Base-by-base conservation (phyloP, 2,329 filamentous ascomycete species). In the Penicillium paneum region DNA sequence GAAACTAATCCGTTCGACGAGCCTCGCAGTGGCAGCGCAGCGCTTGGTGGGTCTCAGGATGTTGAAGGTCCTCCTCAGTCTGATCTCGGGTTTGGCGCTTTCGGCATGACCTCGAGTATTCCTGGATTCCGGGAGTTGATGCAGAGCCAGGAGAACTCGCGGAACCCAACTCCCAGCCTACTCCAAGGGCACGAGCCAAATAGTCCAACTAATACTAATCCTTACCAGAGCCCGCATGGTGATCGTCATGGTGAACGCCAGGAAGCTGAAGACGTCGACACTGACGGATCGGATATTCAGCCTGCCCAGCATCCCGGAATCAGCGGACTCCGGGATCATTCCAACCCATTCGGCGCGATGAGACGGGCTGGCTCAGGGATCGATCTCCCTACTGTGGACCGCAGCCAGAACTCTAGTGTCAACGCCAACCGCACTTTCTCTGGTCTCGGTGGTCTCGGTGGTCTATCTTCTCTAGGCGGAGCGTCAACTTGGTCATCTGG, bases 131-230 rank as follows among this genome's bases (percentile, higher is more conserved):
- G 81, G 41, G 81, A 85, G 60, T 72, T 83, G 59, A 76, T 82
- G 65, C 77, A 81, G 58, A 80, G 80, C 47, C 79, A 85, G 45
- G 80, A 83, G 35, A 81, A 84, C 51, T 78, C 80, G 45, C 73
- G 81, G 72, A 80, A 84, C 59, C 79, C 82, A 40, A 81, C 79
- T 15, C 81, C 81, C 11, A 77, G 75, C 47, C 71, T 77, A 49
- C 72, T 75, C 44, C 74, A 77, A 48, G 73, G 75, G 44, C 79
- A 86, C 60, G 89, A 91, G 55, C 88, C 89, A 0, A 83, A 90
- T 67, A 97, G 93, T 70, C 94, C 94, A 11, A 94, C 92, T 0
- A 90, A 96, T 67, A 97, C 94, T 3, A 99, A 99, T 68, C 94
- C 94, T 1, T 99, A 94, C 70, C 90, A 92, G 60, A 97, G 93